These are phyloP conservation scores for Trichaptum fuscoviolaceum DNA, from an alignment of 768 basidiomycete species.

Conservation along the genomic window DNA sequence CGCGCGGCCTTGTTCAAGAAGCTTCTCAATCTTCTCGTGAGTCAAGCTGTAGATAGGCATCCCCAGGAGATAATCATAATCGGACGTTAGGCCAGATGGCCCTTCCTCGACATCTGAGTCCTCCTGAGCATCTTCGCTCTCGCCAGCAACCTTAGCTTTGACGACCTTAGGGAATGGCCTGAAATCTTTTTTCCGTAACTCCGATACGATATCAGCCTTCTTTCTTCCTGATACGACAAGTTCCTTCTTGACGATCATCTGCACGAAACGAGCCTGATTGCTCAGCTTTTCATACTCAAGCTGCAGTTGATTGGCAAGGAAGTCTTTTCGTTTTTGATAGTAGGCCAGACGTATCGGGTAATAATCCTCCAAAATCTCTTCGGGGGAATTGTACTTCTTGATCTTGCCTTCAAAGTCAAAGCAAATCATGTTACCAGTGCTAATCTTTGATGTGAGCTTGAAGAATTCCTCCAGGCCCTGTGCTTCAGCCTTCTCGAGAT, in stretches of 20 bases:
- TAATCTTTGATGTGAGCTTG: constrained; percentile 80
- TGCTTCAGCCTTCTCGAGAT: constrained; percentile 80
- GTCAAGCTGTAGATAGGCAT: constrained; percentile 98
- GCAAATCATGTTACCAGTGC: constrained; percentile 96
- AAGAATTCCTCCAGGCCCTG: constrained; percentile 90
- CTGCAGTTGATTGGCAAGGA: constrained; percentile 78
- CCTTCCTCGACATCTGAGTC: constrained; percentile 49
- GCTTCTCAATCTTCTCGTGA: constrained; percentile 88
- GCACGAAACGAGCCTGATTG: constrained; percentile 95
- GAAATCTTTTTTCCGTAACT: constrained; percentile 81
- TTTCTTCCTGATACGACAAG: constrained; percentile 83
- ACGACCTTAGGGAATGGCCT: constrained; percentile 82
- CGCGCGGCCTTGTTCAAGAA: constrained; percentile 70
- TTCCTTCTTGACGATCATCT: constrained; percentile 89
- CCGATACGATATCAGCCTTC: constrained; percentile 78
- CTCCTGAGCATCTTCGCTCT: constrained; percentile 54
- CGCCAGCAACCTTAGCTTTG: constrained; percentile 62
- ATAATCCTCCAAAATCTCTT: constrained; percentile 91
- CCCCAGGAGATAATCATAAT: constrained; percentile 90
- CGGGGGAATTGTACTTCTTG: constrained; percentile 84
- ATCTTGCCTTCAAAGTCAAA: constrained; percentile 97
- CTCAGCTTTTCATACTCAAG: constrained; percentile 74
- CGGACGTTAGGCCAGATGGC: constrained; percentile 40
- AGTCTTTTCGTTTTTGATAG: constrained; percentile 97
- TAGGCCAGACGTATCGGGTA: constrained; percentile 82